Percentiles rank a stretch among this genome's conserved stretches.
phyloP scores from a whole-genome alignment of 306 rosid genomes.

The Cicer cuneatum region DNA sequence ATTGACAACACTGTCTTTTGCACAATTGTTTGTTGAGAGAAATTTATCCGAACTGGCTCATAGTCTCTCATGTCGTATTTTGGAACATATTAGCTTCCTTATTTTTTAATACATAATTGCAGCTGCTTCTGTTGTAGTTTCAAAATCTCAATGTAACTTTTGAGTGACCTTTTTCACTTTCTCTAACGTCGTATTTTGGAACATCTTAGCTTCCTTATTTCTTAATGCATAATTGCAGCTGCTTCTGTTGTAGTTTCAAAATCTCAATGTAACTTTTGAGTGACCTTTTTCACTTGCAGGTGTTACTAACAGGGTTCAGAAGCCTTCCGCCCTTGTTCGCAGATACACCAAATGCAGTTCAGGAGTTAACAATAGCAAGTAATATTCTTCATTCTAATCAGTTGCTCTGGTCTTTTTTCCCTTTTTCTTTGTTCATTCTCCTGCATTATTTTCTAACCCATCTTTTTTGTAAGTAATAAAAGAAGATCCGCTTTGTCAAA shows the following conservation, averaged over 20 bases:
- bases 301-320: slow-evolving; percentile 70
- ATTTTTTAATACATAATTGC: not conserved
- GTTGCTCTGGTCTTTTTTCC: not conserved
- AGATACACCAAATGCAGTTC: slow-evolving; percentile 70
- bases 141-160: not conserved
- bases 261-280: not conserved
- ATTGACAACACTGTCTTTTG: not conserved
- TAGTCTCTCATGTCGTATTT: not conserved
- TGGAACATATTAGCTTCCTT: too few relatives aligned
- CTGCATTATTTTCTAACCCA: not conserved
- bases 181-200: too few relatives aligned
- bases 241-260: not conserved
- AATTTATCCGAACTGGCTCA: not conserved
- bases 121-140: not conserved
- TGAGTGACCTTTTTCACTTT: slow-evolving; percentile 20
- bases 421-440: slow-evolving; percentile 4
- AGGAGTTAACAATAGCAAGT: slow-evolving; percentile 84
- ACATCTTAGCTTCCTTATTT: too few relatives aligned
- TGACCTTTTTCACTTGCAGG: slow-evolving; percentile 54
- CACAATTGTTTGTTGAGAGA: not conserved
- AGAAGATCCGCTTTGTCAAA: slow-evolving; percentile 7
- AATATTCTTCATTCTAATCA: slow-evolving; percentile 46
- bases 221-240: not conserved
- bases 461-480: slow-evolving; percentile 8
- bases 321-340: slow-evolving; percentile 94